These are phyloP conservation scores for Beauveria sp. DNA, from an alignment of 2,329 filamentous ascomycete species.

Conservation along the genomic window DNA sequence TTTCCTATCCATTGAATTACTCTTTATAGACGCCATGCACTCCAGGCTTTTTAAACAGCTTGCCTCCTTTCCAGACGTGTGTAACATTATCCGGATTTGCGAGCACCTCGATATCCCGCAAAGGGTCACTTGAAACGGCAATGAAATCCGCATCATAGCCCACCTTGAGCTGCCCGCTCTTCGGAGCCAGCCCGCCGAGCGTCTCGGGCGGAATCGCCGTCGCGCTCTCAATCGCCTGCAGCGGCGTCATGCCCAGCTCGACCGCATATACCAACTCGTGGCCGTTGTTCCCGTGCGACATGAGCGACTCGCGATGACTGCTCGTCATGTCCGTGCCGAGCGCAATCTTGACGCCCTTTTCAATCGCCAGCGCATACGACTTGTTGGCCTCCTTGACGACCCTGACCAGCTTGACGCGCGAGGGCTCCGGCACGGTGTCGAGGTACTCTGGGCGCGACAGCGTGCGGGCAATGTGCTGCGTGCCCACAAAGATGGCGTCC, in stretches of 20 bases:
- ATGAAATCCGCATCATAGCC: constrained; percentile 43
- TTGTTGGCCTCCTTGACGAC: constrained; percentile 27
- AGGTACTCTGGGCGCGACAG: constrained; percentile 22
- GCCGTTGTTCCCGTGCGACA: constrained; percentile 34
- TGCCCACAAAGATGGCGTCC: constrained; percentile 35
- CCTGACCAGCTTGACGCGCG: constrained; percentile 31
- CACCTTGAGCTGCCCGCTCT: constrained; percentile 34
- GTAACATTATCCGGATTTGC: constrained; percentile 31
- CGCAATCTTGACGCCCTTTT: constrained; percentile 36
- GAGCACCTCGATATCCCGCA: constrained; percentile 36
- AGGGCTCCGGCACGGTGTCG: constrained; percentile 23
- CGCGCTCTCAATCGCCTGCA: constrained; percentile 41
- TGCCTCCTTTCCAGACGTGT: constrained; percentile 40
- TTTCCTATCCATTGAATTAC: background rate
- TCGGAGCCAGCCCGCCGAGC: constrained; percentile 35
- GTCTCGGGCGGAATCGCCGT: constrained; percentile 39
- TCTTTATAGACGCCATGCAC: background rate
- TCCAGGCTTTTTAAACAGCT: constrained; percentile 27
- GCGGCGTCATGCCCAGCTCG: constrained; percentile 37
- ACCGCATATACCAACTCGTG: constrained; percentile 38
- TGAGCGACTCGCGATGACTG: constrained; percentile 22
- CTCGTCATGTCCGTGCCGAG: constrained; percentile 38
- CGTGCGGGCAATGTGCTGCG: constrained; percentile 33
- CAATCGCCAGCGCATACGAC: constrained; percentile 34
- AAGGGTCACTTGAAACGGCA: constrained; percentile 33